Evolutionary conservation across 2,329 filamentous ascomycete genomes (phyloP), one percentile per base, ranked within the genome.

Genomic region (Hypoxylon sp.): DNA sequence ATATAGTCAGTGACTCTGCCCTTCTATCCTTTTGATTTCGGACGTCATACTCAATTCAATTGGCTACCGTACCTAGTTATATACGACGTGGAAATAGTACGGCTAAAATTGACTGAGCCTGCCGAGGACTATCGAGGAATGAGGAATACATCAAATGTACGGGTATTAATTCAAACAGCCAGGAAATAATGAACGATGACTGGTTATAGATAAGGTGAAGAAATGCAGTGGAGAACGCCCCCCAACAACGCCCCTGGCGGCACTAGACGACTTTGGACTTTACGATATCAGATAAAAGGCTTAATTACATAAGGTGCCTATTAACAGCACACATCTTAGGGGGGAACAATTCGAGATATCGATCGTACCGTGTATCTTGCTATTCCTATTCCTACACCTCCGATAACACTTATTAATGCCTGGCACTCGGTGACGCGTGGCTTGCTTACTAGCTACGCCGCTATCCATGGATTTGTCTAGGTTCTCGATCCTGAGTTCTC

Each of bases 121-220:
- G n/a, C n/a, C n/a, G 36, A 43, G 45, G 49, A 10, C 11, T 14
- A 43, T 17, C 5, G 34, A 25, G 41, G 43, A 60, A 43, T 10
- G 34, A 25, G 41, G 43, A 60, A 43, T 10, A 30, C 28, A 30
- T 30, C 5, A n/a, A n/a, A n/a, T n/a, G n/a, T n/a, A n/a, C n/a
- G n/a, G n/a, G n/a, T n/a, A n/a, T n/a, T 30, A 58, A 49, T 30
- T 28, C 23, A 19, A 41, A 49, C 28, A 21, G 23, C 25, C n/a
- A 21, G 6, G n/a, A 17, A 52, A 34, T 49, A 36, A 41, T 21
- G 53, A 52, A 51, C 11, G 55, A 32, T 67, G 55, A 67, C 28
- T 67, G 64, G 64, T 21, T 56, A 19, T 38, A 67, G 65, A 67
- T 67, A 67, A 67, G 55, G 14, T 17, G 19, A 23, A 19, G 48